phyloP scores from a whole-genome alignment of 352 stramenopile species.

The Pythium folliculosum region DNA sequence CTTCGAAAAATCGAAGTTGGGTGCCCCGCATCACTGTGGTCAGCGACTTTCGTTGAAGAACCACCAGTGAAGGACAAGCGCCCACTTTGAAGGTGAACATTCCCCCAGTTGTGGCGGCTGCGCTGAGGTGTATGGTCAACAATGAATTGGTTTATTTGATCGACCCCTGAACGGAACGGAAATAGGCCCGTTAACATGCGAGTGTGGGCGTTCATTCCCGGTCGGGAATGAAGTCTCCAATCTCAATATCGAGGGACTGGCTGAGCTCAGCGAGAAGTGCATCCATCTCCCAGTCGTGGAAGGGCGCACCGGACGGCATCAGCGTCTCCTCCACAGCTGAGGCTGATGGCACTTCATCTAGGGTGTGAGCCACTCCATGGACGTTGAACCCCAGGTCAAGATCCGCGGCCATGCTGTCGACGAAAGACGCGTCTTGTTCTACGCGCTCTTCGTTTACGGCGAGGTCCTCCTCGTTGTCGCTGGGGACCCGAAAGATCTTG shows the following conservation, averaged over 20 bases:
- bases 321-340: not conserved
- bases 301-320: not conserved
- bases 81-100: too few species aligned
- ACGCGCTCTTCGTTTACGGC: not conserved
- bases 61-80: too few species aligned
- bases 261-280: constrained; percentile 1
- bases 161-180: too few species aligned
- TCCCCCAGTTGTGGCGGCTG: too few species aligned
- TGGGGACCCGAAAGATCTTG: constrained; percentile 4
- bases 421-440: not conserved
- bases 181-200: not conserved
- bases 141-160: too few species aligned
- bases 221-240: not conserved
- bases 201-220: not conserved
- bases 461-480: too few species aligned
- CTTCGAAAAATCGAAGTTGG: too few species aligned
- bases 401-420: not conserved
- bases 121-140: too few species aligned
- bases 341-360: not conserved
- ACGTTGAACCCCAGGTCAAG: not conserved
- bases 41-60: too few species aligned
- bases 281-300: constrained; percentile 9
- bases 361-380: not conserved
- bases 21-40: too few species aligned
- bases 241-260: not conserved